Evolutionary conservation across 306 rosid species (phyloP), one percentile per base, ranked within the genome.

Genomic region (Gastrolobium villosum): DNA sequence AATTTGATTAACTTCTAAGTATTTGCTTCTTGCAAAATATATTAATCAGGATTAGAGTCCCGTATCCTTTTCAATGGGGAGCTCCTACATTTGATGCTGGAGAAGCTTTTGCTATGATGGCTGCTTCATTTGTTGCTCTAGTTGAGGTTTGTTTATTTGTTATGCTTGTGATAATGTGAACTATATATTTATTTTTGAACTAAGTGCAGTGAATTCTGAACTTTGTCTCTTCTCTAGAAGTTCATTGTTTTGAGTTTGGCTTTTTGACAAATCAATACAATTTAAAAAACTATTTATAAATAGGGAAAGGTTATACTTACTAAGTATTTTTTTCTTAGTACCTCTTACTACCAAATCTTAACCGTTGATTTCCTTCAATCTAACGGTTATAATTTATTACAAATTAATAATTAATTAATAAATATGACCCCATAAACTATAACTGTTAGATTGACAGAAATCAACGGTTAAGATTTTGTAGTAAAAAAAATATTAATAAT

Each of bases 51-150:
- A 92, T 94, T 61, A 86, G 92, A 81, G 66, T 94, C 68, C 98
- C 98, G 1, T 94, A 90, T 83, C 98, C 98, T 70, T 94, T 94
- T 82, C 98, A 94, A 78, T 94, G 98, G 98, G 98, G 98, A 75
- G 94, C 94, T 75, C 98, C 98, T 20, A 89, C 93, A 76, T 94
- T 94, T 72, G 90, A 92, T 73, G 98, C 97, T 15, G 97, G 97
- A 45, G 98, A 94, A 87, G 88, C 96, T 76, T 94, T 94, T 80
- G 97, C 98, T 57, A 94, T 92, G 93, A 94, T 94, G 98, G 93
- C 92, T 70, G 92, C 94, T 83, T 92, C 96, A 46, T 89, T 92
- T 76, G 98, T 94, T 74, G 90, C 96, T 5, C 91, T 94, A 46
- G 94, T 92, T 32, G 98, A 94, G 98, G 98, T 94, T 41, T 54